Base-by-base conservation (phyloP, 148 eudicot species). In the Persicaria tinctoria region DNA sequence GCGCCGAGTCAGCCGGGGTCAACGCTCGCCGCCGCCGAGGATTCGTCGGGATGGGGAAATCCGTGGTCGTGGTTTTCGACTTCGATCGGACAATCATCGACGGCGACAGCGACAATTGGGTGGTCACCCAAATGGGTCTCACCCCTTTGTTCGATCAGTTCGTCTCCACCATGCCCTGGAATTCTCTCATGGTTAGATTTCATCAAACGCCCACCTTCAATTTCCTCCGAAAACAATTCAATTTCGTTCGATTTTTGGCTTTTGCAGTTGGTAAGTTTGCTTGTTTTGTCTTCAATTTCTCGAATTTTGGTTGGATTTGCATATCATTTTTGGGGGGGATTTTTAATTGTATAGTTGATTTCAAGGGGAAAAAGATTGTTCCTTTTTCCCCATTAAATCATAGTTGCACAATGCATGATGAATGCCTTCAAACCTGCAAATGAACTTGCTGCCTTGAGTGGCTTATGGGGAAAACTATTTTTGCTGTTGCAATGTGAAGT, bases 61-160 rank as follows among this genome's bases (percentile, higher is more conserved):
- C 54, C 23, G 7, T 17, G 74, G 55, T 71, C 32, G 44, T 71
- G 55, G 11, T 71, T 8, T 71, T 71, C 55, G 74, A 71, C 55
- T 71, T 71, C 44, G 74, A 71, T 71, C 74, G 53, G 41, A 71
- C 74, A 17, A 71, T 71, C 74, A 71, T 46, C 74, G 54, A 46
- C 41, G 54, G 54, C 54, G 74, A 71, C n/a, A 71, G 74, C 55
- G 74, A 71, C 8, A n/a, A 48, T 8, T 71, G 54, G 74, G 53
- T 71, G 53, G 32, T 46, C 18, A 47, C 74, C 5, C 74, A 71
- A 47, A 71, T 71, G 74, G 74, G 74, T 48, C 74, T 71, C 38
- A 71, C 51, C 55, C 74, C 53, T 46, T 71, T 71, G 54, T 71
- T 46, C 74, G 18, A 71, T 47, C 53, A 46, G 54, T 16, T 71